These are phyloP conservation scores for Microdochium trichocladiopsis DNA, from an alignment of 2,329 filamentous ascomycete species.

Conservation along the genomic window DNA sequence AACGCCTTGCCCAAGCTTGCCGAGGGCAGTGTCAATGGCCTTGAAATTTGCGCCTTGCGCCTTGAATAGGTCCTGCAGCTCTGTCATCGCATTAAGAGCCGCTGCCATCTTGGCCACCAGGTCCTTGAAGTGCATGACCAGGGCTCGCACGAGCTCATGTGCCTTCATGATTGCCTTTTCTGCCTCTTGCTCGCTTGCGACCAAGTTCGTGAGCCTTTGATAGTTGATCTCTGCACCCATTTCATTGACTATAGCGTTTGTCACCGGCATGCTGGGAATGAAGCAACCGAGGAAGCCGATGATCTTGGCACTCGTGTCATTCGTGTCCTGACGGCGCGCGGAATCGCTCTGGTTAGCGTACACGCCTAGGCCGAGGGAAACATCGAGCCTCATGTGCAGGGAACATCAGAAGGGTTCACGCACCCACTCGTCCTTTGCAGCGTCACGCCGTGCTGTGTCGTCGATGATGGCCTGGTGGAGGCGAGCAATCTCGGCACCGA, in stretches of 20 bases:
- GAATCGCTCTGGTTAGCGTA: too few relatives aligned
- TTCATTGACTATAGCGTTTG: not conserved
- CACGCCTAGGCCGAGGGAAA: too few relatives aligned
- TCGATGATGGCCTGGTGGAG: not conserved
- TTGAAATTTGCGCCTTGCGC: not conserved
- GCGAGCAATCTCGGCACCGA: not conserved
- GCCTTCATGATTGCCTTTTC: not conserved
- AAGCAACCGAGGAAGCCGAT: not conserved
- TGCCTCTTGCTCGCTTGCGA: too few relatives aligned
- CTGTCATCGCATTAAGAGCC: not conserved
- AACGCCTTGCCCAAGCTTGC: not conserved
- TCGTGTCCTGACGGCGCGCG: not conserved
- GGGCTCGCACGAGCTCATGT: not conserved
- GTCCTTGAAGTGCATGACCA: not conserved
- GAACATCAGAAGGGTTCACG: not conserved
- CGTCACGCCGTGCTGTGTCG: not conserved
- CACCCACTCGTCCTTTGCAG: not conserved
- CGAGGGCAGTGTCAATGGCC: not conserved
- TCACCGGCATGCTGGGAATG: not conserved
- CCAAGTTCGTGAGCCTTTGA: too few relatives aligned
- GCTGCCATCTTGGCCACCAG: not conserved
- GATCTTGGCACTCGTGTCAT: not conserved
- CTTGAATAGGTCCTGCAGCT: not conserved
- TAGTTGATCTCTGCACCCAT: not conserved
- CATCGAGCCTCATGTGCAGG: too few relatives aligned